Base-by-base conservation (phyloP, 2,329 filamentous ascomycete species). In the Fusarium anguioides region DNA sequence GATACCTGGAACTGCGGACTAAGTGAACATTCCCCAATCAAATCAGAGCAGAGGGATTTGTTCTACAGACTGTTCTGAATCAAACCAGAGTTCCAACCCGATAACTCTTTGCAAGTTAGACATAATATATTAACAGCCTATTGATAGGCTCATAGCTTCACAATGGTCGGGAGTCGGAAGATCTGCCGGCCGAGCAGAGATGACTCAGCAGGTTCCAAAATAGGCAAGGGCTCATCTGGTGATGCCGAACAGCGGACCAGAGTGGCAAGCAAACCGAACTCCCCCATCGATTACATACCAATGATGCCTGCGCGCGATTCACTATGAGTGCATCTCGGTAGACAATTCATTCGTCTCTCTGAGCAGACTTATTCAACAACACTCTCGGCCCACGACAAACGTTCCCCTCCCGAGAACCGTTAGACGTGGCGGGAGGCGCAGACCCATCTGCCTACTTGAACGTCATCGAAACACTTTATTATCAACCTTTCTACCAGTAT, bases 171-270 rank as follows among this genome's bases (percentile, higher is more conserved):
- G 54, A 48, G 23, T 20, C 69, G 72, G 72, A 74, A 71, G 47
- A 74, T 74, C 59, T 62, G 45, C 23, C 20, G 20, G 54, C 71
- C 66, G 64, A 59, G 37, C 2, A 8, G 27, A 4, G 56, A 67
- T 74, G 72, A 74, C 66, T 74, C 72, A 74, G 72, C 72, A 45
- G 15, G 1, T n/a, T 24, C 51, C 61, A 37, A 47, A 61, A 70
- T 56, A 39, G 56, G 71, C 70, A 73, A 72, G 71, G 71, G 57
- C 60, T 64, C 67, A 54, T 66, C 65, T 69, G 60, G 70, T 69
- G 72, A 72, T 74, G 70, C 72, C 72, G 72, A 74, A 64, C 45
- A 63, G 64, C 72, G 72, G 68, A 73, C 54, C 56, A 66, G 51
- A 66, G 72, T 74, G 72, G 72, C 71, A 74, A 72, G 72, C 63